These are phyloP conservation scores for Diacronema lutheri DNA, from an alignment of 78 protist species.

Conservation along the genomic window DNA sequence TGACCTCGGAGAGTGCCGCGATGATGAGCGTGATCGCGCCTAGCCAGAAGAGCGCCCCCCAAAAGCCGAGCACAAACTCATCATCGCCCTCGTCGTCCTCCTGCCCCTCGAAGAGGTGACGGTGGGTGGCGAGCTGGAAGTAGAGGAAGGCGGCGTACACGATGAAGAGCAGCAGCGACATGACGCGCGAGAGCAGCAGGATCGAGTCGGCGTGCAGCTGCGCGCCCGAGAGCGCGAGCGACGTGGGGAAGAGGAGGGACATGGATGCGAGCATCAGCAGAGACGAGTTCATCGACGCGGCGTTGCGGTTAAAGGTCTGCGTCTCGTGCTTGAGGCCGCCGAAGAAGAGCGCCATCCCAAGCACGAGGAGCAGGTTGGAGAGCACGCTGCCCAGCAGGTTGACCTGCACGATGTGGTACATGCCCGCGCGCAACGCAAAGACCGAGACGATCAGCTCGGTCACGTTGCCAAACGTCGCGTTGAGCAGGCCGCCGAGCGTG, in stretches of 20 bases:
- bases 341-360: slow-evolving; percentile 46
- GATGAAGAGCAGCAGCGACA: slow-evolving; percentile 6
- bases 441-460: slow-evolving; percentile 53
- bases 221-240: background rate
- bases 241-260: slow-evolving; percentile 34
- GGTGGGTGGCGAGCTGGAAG: slow-evolving; percentile 51
- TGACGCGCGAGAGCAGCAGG: slow-evolving; percentile 21
- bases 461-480: slow-evolving; percentile 68
- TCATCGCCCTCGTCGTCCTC: slow-evolving; percentile 45
- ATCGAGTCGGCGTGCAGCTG: background rate
- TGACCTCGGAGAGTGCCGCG: slow-evolving; percentile 28
- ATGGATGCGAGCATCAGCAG: slow-evolving; percentile 32
- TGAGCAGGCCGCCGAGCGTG: slow-evolving; percentile 52
- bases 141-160: too few relatives aligned
- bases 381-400: slow-evolving; percentile 56
- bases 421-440: slow-evolving; percentile 25
- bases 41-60: background rate
- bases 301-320: slow-evolving; percentile 19
- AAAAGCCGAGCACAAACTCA: background rate
- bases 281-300: background rate
- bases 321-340: slow-evolving; percentile 2
- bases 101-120: slow-evolving; percentile 27
- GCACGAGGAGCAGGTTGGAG: slow-evolving; percentile 52
- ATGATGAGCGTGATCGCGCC: slow-evolving; percentile 31
- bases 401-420: slow-evolving; percentile 40